Evolutionary conservation across 352 stramenopile species (phyloP), one percentile per base, ranked within the genome.

Genomic region (Phytophthora nicotianae): DNA sequence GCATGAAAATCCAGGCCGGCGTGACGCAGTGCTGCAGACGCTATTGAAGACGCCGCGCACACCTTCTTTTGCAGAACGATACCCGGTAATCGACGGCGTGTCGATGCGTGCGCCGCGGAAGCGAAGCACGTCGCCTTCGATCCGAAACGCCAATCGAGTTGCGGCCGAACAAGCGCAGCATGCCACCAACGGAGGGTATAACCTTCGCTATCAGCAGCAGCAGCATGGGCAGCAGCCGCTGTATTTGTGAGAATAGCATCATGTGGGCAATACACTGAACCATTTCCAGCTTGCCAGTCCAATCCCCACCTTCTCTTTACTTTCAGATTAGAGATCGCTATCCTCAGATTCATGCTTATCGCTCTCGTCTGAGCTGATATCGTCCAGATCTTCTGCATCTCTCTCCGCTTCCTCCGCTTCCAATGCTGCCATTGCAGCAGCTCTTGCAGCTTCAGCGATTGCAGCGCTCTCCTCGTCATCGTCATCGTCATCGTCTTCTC

Each of bases 1-100:
- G 59, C 87, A 93, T 59, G 83, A 94, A 56, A 87, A 73, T 5
- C 84, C 85, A 7, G 78, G 69, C 4, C 83, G 81, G n/a, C 87
- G 84, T 43, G 83, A 92, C 45, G 85, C 83, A 2, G 83, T 96
- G 21, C 79, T 91, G 64, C 81, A 96, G 60, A 93, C 87, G 5
- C 63, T 94, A 37, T 55, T 93, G 0, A 89, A 91, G 63, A 94
- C 87, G 16, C 87, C 87, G 21, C 85, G 85, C 13, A 94, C 86
- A 37, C 87, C 87, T 52, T 94, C 85, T 17, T 96, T 96, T 47
- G 87, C 87, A 0, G 79, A 92, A 24, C 72, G 85, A 26, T 91
- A 91, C 61, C 87, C 87, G 2, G 77, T 90, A 26, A 91, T 94
- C 40, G 87, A 96, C 58, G 87, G 87, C 9, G 87, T 96, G 4